phyloP scores from a whole-genome alignment of 306 rosid genomes.

The Cyamopsis tetragonoloba region DNA sequence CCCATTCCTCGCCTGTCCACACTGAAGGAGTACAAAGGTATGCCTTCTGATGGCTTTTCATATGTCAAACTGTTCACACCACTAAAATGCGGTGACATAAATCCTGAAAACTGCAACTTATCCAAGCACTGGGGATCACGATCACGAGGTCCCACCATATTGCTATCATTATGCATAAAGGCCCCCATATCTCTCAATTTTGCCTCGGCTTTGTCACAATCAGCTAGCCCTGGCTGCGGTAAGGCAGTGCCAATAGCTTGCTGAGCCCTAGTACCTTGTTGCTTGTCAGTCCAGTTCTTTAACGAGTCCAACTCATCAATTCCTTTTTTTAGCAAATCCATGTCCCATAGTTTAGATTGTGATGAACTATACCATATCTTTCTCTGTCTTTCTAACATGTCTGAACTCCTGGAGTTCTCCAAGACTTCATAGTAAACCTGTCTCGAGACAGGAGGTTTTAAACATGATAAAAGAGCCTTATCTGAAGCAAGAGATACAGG shows the following conservation, averaged over 20 bases:
- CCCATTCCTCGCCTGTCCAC: conserved; percentile 72
- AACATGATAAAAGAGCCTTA: conserved; percentile 66
- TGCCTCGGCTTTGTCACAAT: conserved; percentile 58
- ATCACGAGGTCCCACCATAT: conserved; percentile 54
- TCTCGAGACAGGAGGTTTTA: conserved; percentile 83
- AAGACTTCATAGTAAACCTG: conserved; percentile 69
- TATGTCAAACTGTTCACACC: conserved; percentile 63
- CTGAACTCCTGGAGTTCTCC: conserved; percentile 90
- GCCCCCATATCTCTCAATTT: conserved; percentile 76
- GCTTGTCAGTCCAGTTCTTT: conserved; percentile 69
- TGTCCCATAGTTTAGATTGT: conserved; percentile 87
- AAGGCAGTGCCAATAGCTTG: conserved; percentile 40
- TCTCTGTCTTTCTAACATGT: conserved; percentile 95
- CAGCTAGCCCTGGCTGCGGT: conserved; percentile 59
- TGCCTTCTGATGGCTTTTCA: conserved; percentile 87
- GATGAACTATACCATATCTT: conserved; percentile 94
- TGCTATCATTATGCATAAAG: conserved; percentile 44
- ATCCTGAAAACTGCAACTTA: conserved; percentile 84
- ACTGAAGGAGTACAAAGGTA: conserved; percentile 92
- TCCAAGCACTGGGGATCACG: conserved; percentile 63
- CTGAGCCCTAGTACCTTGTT: conserved; percentile 47
- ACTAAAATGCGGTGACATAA: conserved; percentile 82
- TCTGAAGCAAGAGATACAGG: conserved; percentile 90
- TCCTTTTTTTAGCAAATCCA: conserved; percentile 71
- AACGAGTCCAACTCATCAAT: conserved; percentile 55